Evolutionary conservation across 2,329 filamentous ascomycete genomes (phyloP).

Genomic region (Beauveria scarabaeidicola): DNA sequence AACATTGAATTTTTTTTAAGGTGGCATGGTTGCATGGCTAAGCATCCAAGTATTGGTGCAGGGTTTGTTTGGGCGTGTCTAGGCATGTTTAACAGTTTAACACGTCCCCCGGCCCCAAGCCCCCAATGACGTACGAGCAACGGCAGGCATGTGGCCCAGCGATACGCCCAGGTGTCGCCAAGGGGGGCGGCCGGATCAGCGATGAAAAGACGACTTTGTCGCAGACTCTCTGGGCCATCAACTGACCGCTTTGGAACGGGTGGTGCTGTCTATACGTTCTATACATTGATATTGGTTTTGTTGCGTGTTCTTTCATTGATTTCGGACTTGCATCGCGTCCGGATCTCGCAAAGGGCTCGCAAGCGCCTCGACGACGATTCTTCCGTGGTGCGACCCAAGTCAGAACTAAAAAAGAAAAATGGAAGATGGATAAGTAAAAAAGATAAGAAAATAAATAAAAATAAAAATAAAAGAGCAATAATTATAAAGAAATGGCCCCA

Average conservation of each 20-base stretch:
- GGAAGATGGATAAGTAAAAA: background rate
- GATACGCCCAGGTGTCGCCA: slow-evolving; percentile 7
- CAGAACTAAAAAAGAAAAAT: background rate
- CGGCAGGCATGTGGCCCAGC: slow-evolving; percentile 2
- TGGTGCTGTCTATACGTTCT: no score
- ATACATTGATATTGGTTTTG: no score
- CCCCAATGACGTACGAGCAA: slow-evolving; percentile 6
- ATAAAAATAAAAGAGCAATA: background rate
- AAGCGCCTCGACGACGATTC: no score
- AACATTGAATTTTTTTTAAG: background rate
- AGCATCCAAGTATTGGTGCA: background rate
- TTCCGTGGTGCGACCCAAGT: no score
- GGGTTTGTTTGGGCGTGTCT: background rate
- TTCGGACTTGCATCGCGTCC: no score
- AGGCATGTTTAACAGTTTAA: no score
- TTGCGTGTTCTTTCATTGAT: no score
- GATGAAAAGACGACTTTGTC: background rate
- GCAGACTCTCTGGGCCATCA: background rate
- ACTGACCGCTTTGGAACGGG: background rate
- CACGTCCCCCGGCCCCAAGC: no score
- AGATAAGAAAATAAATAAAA: background rate
- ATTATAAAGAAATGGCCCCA: background rate
- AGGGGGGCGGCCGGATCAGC: background rate
- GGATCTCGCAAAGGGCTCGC: no score
- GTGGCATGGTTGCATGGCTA: background rate